These are phyloP conservation scores for Zostera marina DNA, from an alignment of 116 monocot species.

Conservation along the genomic window DNA sequence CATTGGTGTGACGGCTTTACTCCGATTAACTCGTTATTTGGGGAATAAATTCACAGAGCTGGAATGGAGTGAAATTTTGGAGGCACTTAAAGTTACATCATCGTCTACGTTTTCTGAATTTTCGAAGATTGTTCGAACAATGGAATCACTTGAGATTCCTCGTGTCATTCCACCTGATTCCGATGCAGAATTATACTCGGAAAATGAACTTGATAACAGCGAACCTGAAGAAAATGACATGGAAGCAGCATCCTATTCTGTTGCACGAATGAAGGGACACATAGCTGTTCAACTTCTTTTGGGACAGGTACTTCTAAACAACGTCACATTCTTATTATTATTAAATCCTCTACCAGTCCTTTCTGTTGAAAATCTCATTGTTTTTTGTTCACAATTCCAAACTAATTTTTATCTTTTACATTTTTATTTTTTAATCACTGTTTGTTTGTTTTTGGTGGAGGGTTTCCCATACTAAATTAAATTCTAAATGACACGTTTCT, in stretches of 20 bases:
- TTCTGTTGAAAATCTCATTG: not conserved
- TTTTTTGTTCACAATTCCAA: too few relatives aligned
- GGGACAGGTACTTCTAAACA: slow-evolving; percentile 35
- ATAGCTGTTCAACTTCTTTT: slow-evolving; percentile 59
- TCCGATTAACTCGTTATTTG: slow-evolving; percentile 29
- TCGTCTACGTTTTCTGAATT: slow-evolving; percentile 30
- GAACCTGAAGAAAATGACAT: slow-evolving; percentile 66
- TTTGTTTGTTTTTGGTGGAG: not conserved
- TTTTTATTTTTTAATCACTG: not conserved
- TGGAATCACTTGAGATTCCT: slow-evolving; percentile 64
- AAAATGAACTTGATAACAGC: slow-evolving; percentile 33
- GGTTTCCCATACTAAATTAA: too few relatives aligned
- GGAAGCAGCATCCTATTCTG: slow-evolving; percentile 66
- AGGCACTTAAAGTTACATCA: slow-evolving; percentile 35
- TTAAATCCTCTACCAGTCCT: not conserved
- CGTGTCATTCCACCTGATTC: slow-evolving; percentile 30
- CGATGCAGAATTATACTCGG: slow-evolving; percentile 58
- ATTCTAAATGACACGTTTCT: too few relatives aligned
- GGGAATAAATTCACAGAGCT: slow-evolving; percentile 33
- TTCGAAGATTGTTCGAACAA: slow-evolving; percentile 25
- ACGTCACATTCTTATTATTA: too few relatives aligned
- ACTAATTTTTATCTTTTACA: too few relatives aligned
- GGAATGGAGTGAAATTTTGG: slow-evolving; percentile 65
- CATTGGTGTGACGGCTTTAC: slow-evolving; percentile 40
- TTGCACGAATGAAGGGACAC: slow-evolving; percentile 68